A percentile compares a stretch with the other conserved stretches of the same genome.
phyloP scores from a whole-genome alignment of 371 early-diverging fungal genomes.

The Zychaea mexicana region DNA sequence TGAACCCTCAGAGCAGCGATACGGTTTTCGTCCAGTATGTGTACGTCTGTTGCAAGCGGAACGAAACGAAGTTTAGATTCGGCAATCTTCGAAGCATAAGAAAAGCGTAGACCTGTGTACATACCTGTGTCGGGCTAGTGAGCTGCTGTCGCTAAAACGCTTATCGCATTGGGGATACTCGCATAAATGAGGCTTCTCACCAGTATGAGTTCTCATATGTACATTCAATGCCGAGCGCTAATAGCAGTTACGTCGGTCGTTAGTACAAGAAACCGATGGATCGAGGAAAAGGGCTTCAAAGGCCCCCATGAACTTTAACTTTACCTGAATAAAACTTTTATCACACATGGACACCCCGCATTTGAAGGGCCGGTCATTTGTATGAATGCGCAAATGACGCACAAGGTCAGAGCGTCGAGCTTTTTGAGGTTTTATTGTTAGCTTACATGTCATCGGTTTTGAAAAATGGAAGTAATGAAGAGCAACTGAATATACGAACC shows the following conservation, averaged over 20 bases:
- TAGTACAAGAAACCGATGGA: no score
- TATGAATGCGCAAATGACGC: slow-evolving; percentile 79
- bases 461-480: neutral
- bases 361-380: slow-evolving; percentile 72
- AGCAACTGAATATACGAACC: slow-evolving; percentile 22
- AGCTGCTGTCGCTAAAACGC: slow-evolving; percentile 72
- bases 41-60: slow-evolving; percentile 50
- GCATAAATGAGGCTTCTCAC: slow-evolving; percentile 85
- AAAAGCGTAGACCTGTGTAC: no score
- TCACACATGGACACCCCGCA: slow-evolving; percentile 65
- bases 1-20: slow-evolving; percentile 57
- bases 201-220: slow-evolving; percentile 88
- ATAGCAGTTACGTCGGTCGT: no score
- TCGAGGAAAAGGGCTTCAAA: no score
- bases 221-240: slow-evolving; percentile 77
- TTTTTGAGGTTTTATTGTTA: neutral
- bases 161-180: slow-evolving; percentile 72
- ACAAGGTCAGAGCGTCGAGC: slow-evolving; percentile 69
- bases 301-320: neutral
- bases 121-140: slow-evolving; percentile 49
- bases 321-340: slow-evolving; percentile 75
- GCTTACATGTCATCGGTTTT: no score
- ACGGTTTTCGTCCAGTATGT: slow-evolving; percentile 75
- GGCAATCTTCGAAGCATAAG: no score
- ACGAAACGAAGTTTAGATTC: no score